Percentiles rank a stretch among this genome's conserved stretches.
phyloP scores from a whole-genome alignment of 352 stramenopile species.

The Phytophthora europaea region DNA sequence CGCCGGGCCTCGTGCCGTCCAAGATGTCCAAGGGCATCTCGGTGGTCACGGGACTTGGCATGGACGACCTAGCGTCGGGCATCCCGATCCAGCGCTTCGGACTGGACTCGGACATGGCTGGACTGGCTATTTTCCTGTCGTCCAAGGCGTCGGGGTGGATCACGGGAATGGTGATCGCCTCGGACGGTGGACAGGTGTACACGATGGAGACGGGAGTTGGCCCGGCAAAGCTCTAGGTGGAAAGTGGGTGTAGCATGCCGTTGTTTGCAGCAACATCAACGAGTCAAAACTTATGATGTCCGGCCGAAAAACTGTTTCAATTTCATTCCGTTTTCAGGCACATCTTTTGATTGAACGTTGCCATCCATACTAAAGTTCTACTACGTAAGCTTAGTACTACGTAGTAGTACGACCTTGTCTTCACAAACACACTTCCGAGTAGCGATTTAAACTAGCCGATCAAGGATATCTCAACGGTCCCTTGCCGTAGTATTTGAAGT shows the following conservation, averaged over 20 bases:
- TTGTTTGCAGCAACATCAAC: not conserved
- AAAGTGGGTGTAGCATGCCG: not conserved
- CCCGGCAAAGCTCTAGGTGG: constrained; percentile 41
- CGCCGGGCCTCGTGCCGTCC: constrained; percentile 92
- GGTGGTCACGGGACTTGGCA: constrained; percentile 44
- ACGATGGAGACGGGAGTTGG: constrained; percentile 53
- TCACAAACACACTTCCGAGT: too few species aligned
- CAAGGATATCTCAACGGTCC: not conserved
- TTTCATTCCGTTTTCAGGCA: too few species aligned
- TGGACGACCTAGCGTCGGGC: constrained; percentile 70
- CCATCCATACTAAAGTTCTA: too few species aligned
- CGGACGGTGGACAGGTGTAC: constrained; percentile 91
- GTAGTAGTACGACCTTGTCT: not conserved
- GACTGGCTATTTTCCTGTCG: constrained; percentile 93
- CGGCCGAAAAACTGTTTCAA: not conserved
- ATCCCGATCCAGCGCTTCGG: constrained; percentile 91
- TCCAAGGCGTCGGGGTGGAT: constrained; percentile 93
- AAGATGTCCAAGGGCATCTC: constrained; percentile 92
- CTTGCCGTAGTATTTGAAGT: not conserved
- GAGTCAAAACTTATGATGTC: not conserved
- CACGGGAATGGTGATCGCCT: constrained; percentile 92
- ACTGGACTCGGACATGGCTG: constrained; percentile 94
- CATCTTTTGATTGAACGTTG: too few species aligned
- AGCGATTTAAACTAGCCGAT: not conserved
- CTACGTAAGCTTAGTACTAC: not conserved